Percentiles rank a stretch among this genome's conserved stretches.
Conservation (phyloP, 305 asterid species). For the Plantago coronopus region DNA sequence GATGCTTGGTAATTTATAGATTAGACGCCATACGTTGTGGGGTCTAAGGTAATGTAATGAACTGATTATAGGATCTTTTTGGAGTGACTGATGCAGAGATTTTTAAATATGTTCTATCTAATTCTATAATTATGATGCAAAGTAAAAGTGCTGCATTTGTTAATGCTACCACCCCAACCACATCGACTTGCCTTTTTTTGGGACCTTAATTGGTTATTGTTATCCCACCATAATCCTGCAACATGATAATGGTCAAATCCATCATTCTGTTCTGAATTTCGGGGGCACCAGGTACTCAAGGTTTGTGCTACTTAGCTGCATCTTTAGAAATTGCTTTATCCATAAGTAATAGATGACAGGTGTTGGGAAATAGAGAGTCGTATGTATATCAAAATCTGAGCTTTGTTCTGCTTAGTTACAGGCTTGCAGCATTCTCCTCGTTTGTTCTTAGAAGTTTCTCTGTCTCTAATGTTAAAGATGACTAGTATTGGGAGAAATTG, state of each 20-base stretch:
- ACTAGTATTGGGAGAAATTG: slow-evolving; percentile 6
- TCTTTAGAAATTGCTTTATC: slow-evolving; percentile 9
- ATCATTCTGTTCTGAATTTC: background rate
- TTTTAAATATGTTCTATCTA: background rate
- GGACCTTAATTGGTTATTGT: background rate
- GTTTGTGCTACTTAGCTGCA: background rate
- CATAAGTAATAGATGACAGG: slow-evolving; percentile 9
- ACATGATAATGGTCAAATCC: background rate
- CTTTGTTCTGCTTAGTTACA: background rate
- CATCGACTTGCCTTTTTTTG: background rate
- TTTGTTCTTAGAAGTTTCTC: slow-evolving; percentile 10
- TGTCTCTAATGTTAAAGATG: slow-evolving; percentile 3
- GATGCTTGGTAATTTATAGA: background rate
- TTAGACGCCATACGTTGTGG: no score
- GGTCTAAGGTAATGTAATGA: background rate
- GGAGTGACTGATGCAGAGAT: background rate
- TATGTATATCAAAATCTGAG: slow-evolving; percentile 21
- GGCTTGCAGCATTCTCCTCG: background rate
- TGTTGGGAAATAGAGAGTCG: slow-evolving; percentile 2
- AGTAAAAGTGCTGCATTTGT: no score
- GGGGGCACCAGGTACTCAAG: background rate
- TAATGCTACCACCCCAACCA: no score
- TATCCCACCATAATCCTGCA: background rate
- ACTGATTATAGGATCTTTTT: background rate
- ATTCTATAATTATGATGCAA: no score